Evolutionary conservation across 768 basidiomycete species (phyloP), one percentile per base, ranked within the genome.

Genomic region (Ephemerocybe angulata): DNA sequence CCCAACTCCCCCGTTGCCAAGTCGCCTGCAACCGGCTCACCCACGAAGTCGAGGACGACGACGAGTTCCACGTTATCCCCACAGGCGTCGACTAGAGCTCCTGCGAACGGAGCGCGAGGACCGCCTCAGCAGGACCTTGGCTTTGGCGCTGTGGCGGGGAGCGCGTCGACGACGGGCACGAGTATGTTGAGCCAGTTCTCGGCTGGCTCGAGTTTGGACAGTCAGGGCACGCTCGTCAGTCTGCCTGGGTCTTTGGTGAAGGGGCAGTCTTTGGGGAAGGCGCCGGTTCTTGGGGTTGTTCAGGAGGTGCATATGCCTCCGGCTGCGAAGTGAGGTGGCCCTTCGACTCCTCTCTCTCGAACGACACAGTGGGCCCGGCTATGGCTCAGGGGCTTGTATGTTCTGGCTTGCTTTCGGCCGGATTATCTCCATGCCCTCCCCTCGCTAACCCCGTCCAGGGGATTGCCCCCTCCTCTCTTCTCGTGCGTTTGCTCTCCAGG

Each of bases 211-310:
- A 50, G 49, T 42, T 48, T 41, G 25, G 38, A 27, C 22, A 30
- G 47, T 13, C 31, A 56, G 19, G 40, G 40, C 15, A 56, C 55
- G 6, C 28, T 56, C 25, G 48, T 56, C 21, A 48, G 53, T 33
- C n/a, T 28, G 15, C 25, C 15, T 19, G 46, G 46, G 6, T 27
- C 46, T 4, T 17, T 21, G 3, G 10, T 27, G 27, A 30, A 29
- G 21, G 46, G 46, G 27, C n/a, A 41, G 38, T 41, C 38, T 6
- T 13, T 29, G 11, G 46, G 46, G 25, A 47, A 47, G 46, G 46
- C 27, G 6, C 28, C 46, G 7, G 21, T 41, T 13, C 30, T 47
- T 13, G 15, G 25, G 27, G 25, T 28, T 1, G 46, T 47, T 17
- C 27, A 47, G 28, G 46, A 47, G 27, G 27, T 29, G 46, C 46